These are phyloP conservation scores for Hypomontagnella submonticulosa DNA, from an alignment of 495 filamentous ascomycete species.

Conservation along the genomic window DNA sequence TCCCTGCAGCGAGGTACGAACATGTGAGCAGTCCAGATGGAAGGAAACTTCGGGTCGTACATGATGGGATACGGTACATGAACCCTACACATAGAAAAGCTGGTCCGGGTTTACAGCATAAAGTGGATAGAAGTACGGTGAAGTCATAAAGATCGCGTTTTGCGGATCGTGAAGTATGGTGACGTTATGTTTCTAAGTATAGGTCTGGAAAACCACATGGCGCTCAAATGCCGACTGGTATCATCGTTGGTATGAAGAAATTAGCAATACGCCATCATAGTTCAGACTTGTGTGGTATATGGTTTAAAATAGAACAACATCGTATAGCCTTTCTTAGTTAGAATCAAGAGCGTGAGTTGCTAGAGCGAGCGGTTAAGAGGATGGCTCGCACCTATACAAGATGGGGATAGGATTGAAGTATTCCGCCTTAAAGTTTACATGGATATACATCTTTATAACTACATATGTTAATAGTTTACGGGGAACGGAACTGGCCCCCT, in stretches of 20 bases:
- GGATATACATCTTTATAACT: too few relatives aligned
- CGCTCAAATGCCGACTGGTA: background rate
- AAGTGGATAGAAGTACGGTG: constrained; percentile 13
- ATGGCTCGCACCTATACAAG: too few relatives aligned
- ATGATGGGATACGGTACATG: constrained; percentile 27
- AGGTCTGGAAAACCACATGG: background rate
- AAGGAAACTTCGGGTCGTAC: constrained; percentile 22
- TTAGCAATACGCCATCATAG: background rate
- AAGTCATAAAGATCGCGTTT: constrained; percentile 19
- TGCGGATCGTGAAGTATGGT: constrained; percentile 33
- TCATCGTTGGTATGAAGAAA: constrained; percentile 1
- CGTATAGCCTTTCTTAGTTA: too few relatives aligned
- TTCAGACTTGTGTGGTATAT: background rate
- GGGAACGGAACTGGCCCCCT: too few relatives aligned
- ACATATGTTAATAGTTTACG: too few relatives aligned
- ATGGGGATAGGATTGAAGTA: too few relatives aligned
- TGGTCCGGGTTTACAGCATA: constrained; percentile 20
- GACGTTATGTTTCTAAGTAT: constrained; percentile 20
- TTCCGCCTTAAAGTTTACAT: too few relatives aligned
- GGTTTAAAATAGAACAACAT: background rate
- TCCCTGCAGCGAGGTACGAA: background rate
- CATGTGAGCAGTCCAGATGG: constrained; percentile 19
- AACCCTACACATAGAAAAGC: constrained; percentile 9
- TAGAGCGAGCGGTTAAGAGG: too few relatives aligned
- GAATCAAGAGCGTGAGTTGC: too few relatives aligned